Conservation (phyloP, 768 basidiomycete species). For the Lentinula sp. region DNA sequence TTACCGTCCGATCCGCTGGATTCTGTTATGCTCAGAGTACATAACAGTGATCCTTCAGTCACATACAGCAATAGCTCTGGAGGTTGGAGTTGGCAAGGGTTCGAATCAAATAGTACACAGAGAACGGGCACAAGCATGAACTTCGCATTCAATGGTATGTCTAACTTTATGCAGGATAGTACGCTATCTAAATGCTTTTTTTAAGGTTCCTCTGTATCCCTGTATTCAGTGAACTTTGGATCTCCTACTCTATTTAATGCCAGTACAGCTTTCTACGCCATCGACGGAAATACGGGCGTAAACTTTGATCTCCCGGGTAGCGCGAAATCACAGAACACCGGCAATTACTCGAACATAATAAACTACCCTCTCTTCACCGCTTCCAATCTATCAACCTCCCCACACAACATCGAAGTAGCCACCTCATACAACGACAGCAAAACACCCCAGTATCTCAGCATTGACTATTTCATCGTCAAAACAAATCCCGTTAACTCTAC, state of each 20-base stretch:
- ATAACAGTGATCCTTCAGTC: constrained; percentile 5
- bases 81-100: not conserved
- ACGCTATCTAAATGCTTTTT: not conserved
- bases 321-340: not conserved
- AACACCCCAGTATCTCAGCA: not conserved
- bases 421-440: not conserved
- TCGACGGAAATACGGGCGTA: not conserved
- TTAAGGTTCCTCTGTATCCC: not conserved
- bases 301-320: constrained; percentile 1
- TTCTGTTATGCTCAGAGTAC: not conserved
- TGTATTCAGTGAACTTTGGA: not conserved
- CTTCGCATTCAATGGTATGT: not conserved
- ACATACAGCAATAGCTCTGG: not conserved
- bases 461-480: constrained; percentile 1
- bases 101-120: not conserved
- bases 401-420: not conserved
- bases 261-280: constrained; percentile 1
- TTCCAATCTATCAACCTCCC: not conserved
- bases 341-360: not conserved
- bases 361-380: not conserved
- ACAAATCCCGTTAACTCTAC: not conserved
- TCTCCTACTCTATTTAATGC: not conserved
- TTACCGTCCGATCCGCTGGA: not conserved
- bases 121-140: not conserved
- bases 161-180: not conserved